Conservation (phyloP, 2,329 filamentous ascomycete species). For the Parafenestella ontariensis region DNA sequence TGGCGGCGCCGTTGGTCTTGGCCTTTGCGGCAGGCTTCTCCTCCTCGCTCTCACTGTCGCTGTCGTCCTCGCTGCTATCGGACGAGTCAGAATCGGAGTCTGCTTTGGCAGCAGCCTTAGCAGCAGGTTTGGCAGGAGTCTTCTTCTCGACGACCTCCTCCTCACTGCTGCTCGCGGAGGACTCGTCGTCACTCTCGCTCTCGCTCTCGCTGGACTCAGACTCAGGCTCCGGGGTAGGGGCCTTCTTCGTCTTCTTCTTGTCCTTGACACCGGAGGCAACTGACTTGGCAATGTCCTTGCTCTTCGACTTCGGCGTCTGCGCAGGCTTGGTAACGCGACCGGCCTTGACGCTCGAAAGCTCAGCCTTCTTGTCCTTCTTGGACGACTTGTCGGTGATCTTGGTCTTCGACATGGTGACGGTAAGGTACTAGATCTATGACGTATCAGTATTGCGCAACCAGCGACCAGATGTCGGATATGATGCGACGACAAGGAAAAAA, state of each 20-base stretch:
- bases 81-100: slow-evolving; percentile 42
- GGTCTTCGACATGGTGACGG: slow-evolving; percentile 46
- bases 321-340: slow-evolving; percentile 72
- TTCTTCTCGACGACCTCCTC: slow-evolving; percentile 47
- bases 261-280: slow-evolving; percentile 50
- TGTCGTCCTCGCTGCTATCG: slow-evolving; percentile 33
- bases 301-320: slow-evolving; percentile 70
- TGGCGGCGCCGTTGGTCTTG: slow-evolving; percentile 44
- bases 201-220: slow-evolving; percentile 44
- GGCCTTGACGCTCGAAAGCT: slow-evolving; percentile 68
- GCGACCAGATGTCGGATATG: slow-evolving; percentile 5
- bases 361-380: slow-evolving; percentile 67
- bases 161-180: slow-evolving; percentile 35
- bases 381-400: slow-evolving; percentile 43
- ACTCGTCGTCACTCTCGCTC: slow-evolving; percentile 45
- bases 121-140: slow-evolving; percentile 41
- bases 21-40: slow-evolving; percentile 37
- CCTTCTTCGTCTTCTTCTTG: slow-evolving; percentile 61
- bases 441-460: slow-evolving; percentile 38
- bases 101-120: slow-evolving; percentile 45
- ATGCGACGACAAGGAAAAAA: slow-evolving; percentile 23
- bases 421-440: slow-evolving; percentile 36
- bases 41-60: slow-evolving; percentile 37
- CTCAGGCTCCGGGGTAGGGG: slow-evolving; percentile 56
- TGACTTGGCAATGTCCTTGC: slow-evolving; percentile 70